These are phyloP conservation scores for Verticillium alfalfae DNA, from an alignment of 2,329 filamentous ascomycete genomes.

Conservation along the genomic window DNA sequence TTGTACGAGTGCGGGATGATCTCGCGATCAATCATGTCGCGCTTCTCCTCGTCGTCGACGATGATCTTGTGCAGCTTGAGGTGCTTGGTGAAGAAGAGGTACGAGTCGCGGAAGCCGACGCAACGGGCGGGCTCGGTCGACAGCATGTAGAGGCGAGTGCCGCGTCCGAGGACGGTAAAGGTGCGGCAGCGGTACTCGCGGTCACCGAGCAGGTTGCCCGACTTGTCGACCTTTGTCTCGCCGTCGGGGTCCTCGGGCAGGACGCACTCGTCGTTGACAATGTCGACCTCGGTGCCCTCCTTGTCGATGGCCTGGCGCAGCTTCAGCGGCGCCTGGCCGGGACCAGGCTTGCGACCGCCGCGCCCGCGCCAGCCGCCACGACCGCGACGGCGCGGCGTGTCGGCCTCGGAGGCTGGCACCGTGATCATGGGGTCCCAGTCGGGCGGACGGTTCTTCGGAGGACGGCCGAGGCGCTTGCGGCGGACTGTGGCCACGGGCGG, in stretches of 20 bases:
- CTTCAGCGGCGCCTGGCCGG: slow-evolving; percentile 67
- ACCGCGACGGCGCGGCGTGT: slow-evolving; percentile 58
- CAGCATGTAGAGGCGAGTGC: slow-evolving; percentile 90
- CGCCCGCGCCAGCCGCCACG: slow-evolving; percentile 67
- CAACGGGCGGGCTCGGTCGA: slow-evolving; percentile 96
- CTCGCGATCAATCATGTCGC: slow-evolving; percentile 89
- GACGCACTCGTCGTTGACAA: slow-evolving; percentile 86
- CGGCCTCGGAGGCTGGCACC: slow-evolving; percentile 46
- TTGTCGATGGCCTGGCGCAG: slow-evolving; percentile 86
- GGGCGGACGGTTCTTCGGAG: slow-evolving; percentile 76
- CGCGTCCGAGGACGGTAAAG: slow-evolving; percentile 82
- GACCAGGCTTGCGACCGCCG: slow-evolving; percentile 62
- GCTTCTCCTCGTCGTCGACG: slow-evolving; percentile 94
- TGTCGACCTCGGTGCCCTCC: slow-evolving; percentile 86
- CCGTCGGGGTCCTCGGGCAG: slow-evolving; percentile 83
- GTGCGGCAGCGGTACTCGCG: slow-evolving; percentile 94
- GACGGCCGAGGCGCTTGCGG: slow-evolving; percentile 75
- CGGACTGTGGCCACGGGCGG: slow-evolving; percentile 58
- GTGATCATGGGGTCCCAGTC: slow-evolving; percentile 67
- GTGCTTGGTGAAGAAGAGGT: slow-evolving; percentile 98
- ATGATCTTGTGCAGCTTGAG: slow-evolving; percentile 96
- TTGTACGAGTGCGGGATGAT: slow-evolving; percentile 99
- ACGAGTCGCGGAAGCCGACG: slow-evolving; percentile 95
- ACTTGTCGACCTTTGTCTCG: slow-evolving; percentile 88
- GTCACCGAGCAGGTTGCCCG: slow-evolving; percentile 74